A percentile compares a stretch with the other conserved stretches of the same genome.
Conservation (phyloP, 2,329 filamentous ascomycete genomes). For the Colletotrichum tanaceti region DNA sequence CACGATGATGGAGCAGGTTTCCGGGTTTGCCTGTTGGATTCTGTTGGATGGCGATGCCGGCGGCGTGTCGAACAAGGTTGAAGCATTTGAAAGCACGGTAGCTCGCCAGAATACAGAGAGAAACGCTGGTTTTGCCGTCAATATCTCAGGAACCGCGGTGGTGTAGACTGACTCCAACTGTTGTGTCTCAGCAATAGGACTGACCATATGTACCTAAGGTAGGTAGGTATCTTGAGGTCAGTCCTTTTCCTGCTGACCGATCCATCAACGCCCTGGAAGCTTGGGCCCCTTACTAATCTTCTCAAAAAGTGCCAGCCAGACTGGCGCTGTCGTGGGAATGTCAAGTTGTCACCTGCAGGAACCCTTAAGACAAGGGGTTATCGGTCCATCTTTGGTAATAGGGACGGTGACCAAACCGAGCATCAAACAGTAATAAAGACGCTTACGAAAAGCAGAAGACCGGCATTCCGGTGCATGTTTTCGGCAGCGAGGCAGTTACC, state of each 20-base stretch:
- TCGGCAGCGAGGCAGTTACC: neutral
- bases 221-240: neutral
- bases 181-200: neutral
- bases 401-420: neutral
- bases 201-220: too few species aligned
- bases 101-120: neutral
- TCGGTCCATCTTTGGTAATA: neutral
- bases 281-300: neutral
- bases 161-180: neutral
- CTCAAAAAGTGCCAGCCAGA: neutral
- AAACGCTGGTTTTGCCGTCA: neutral
- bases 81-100: neutral
- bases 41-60: neutral
- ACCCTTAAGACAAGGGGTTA: constrained; percentile 22
- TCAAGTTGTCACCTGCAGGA: constrained; percentile 27
- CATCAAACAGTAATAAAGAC: neutral
- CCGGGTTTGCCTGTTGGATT: neutral
- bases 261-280: neutral
- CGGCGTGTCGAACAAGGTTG: neutral
- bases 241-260: neutral
- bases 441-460: neutral
- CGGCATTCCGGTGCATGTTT: neutral
- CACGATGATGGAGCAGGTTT: constrained; percentile 9
- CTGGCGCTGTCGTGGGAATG: neutral
- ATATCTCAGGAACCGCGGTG: too few species aligned